Conservation (phyloP, 1,139 yeast species). For the Nematodospora anomalae region DNA sequence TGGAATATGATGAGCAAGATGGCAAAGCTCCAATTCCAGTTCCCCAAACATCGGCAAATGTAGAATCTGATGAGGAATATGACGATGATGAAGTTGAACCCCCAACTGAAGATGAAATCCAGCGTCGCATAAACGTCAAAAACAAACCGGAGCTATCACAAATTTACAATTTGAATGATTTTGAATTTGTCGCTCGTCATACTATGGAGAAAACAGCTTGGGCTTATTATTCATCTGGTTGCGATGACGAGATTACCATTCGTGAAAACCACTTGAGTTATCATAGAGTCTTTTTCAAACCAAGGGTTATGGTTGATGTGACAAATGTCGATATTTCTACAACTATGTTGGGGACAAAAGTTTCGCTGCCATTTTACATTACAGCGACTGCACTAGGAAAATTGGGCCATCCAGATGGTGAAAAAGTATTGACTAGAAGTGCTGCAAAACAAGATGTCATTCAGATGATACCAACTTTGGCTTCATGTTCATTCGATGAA, state of each 20-base stretch:
- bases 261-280: conserved; percentile 89
- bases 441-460: conserved; percentile 66
- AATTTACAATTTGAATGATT: conserved; percentile 72
- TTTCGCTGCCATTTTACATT: conserved; percentile 63
- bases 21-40: conserved; percentile 27
- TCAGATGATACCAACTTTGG: conserved; percentile 81
- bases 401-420: conserved; percentile 79
- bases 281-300: conserved; percentile 84
- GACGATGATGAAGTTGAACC: conserved; percentile 37
- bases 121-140: conserved; percentile 25
- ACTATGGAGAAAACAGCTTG: conserved; percentile 73
- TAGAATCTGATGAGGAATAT: conserved; percentile 23
- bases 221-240: conserved; percentile 90
- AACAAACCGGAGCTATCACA: conserved; percentile 63
- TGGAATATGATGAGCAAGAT: conserved; percentile 48
- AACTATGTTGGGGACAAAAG: conserved; percentile 41
- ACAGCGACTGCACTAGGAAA: conserved; percentile 82
- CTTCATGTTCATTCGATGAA: conserved; percentile 74
- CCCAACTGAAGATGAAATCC: conserved; percentile 32
- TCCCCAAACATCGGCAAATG: conserved; percentile 4
- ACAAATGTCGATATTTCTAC: conserved; percentile 38
- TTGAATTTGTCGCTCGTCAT: conserved; percentile 80
- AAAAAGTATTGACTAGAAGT: conserved; percentile 71
- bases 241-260: conserved; percentile 88
- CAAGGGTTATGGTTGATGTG: conserved; percentile 76